Percentiles rank a stretch among this genome's conserved stretches.
phyloP scores from a whole-genome alignment of 495 filamentous ascomycete species.

The Corynascus novoguineensis region DNA sequence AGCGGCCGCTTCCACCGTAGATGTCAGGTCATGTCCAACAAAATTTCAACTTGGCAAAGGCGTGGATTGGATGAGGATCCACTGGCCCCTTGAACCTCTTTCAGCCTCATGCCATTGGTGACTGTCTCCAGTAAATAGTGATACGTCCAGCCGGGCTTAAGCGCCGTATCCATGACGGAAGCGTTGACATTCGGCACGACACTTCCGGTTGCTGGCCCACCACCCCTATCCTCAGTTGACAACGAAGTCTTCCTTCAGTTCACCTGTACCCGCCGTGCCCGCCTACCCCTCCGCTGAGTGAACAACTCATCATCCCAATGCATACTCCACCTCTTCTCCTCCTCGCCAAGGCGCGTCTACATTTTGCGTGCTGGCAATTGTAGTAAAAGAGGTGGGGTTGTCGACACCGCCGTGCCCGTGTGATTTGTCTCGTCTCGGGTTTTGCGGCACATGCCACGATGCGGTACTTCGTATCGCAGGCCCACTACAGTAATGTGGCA shows the following conservation, averaged over 20 bases:
- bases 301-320: not conserved
- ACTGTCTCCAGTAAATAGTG: not conserved
- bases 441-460: conserved; percentile 2
- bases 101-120: not conserved
- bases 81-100: not conserved
- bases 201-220: not conserved
- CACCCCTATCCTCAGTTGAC: not conserved
- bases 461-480: not conserved
- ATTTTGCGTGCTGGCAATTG: not conserved
- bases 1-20: no score
- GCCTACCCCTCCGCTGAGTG: not conserved
- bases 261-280: not conserved
- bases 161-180: not conserved
- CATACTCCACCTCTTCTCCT: conserved; percentile 9
- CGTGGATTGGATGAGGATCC: not conserved
- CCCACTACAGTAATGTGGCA: conserved; percentile 5
- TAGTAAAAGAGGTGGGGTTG: not conserved
- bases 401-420: conserved; percentile 1
- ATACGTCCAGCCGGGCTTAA: not conserved
- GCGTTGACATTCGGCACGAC: not conserved
- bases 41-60: not conserved
- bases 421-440: not conserved
- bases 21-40: not conserved
- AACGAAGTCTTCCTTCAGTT: no score
- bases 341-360: conserved; percentile 12